A percentile compares a stretch with the other conserved stretches of the same genome.
Evolutionary conservation across 305 asterid species (phyloP).

Genomic region (Ajuga reptans): DNA sequence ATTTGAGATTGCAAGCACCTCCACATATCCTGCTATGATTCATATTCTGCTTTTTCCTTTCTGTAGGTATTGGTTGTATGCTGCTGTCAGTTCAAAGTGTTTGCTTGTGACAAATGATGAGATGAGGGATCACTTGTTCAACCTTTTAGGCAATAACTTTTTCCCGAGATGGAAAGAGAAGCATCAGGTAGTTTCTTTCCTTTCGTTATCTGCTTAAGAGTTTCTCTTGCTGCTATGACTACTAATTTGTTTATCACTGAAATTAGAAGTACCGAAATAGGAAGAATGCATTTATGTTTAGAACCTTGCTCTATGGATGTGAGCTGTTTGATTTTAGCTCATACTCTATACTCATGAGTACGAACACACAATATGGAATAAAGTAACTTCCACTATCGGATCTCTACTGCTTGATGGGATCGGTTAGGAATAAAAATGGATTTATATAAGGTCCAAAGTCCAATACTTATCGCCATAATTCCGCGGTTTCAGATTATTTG

Average conservation of each 20-base stretch:
- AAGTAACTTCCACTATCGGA: no score
- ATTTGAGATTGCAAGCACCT: neutral
- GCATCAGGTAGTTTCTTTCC: constrained; percentile 60
- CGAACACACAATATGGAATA: no score
- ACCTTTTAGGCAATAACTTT: constrained; percentile 70
- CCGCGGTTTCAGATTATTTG: no score
- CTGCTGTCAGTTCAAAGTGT: constrained; percentile 84
- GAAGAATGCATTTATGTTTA: neutral
- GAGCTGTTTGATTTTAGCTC: neutral
- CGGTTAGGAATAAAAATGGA: no score
- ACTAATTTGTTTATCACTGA: neutral
- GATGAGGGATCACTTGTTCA: constrained; percentile 97
- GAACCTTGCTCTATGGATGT: neutral
- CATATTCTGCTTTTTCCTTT: constrained; percentile 5
- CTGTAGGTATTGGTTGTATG: constrained; percentile 91
- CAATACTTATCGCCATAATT: no score
- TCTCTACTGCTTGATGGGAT: no score
- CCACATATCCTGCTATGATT: constrained; percentile 4
- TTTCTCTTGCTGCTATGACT: neutral
- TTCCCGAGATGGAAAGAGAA: constrained; percentile 98
- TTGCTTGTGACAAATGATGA: constrained; percentile 93
- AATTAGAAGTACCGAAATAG: neutral
- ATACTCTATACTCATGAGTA: neutral
- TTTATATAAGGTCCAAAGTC: no score
- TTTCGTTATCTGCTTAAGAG: neutral